Base-by-base conservation (phyloP, 1,284 basidiomycete species). In the Stygiomarasmius scandens region DNA sequence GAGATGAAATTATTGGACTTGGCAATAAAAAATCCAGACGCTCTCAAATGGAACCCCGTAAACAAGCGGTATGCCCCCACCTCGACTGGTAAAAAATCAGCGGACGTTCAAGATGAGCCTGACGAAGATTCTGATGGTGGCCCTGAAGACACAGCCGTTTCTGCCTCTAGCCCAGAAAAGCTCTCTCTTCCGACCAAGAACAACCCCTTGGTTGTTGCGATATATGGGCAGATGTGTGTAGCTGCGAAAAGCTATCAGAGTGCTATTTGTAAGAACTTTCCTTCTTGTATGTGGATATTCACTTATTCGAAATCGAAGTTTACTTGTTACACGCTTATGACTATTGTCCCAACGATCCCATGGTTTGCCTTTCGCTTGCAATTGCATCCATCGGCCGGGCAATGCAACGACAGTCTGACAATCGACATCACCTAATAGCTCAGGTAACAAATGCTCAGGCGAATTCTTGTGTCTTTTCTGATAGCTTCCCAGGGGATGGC, bases 341-440 rank as follows among this genome's bases (percentile, higher is more conserved):
- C 60, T 82, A 92, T 60, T 89, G 87, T 61, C 89, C 86, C 0
- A 80, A 91, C 25, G 93, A 98, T 69, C 91, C 95, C 0, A 78
- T 97, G 69, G 79, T 97, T 19, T 95, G 90, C 67, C 76, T 99
- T 14, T 86, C 82, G 34, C 79, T 96, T 5, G 90, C 89, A 0
- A 86, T 95, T 38, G 89, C 93, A 0, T 97, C 92, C 46, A 77
- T 96, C 34, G 92, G 93, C 9, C 83, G 96, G 36, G 89, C 94
- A 0, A 93, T 94, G 85, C 93, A 96, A 64, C 83, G 96, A 10
- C 95, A 98, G 69, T 89, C 91, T 5, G 96, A 98, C 73, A 98
- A 99, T 69, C 77, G 95, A 48, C 91, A 98, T 66, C 93, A 96
- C 69, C 83, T 93, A 52, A 80, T 95, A 48, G 78, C 85, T 23